A percentile compares a stretch with the other conserved stretches of the same genome.
These are phyloP conservation scores for Colletotrichum agaves DNA, from an alignment of 2,329 filamentous ascomycete species.

Conservation along the genomic window DNA sequence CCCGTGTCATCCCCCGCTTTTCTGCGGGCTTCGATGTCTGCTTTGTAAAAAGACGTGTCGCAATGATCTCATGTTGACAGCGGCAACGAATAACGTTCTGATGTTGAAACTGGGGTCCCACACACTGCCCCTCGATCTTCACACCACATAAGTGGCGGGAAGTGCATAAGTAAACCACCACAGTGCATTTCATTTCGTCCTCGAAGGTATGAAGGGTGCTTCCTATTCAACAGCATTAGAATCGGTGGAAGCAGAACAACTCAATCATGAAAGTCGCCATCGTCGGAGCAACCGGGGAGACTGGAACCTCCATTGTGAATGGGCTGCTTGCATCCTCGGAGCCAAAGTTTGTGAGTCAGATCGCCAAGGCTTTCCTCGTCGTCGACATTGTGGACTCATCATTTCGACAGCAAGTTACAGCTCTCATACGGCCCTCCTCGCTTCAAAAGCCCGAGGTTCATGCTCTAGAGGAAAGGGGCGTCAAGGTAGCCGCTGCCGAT, in stretches of 20 bases:
- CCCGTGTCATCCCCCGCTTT: constrained; percentile 16
- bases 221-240: too few relatives aligned
- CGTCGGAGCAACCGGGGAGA: constrained; percentile 55
- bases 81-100: neutral
- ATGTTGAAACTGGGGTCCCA: neutral
- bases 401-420: constrained; percentile 55
- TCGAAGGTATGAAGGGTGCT: too few relatives aligned
- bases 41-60: neutral
- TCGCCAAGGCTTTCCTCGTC: fast-evolving
- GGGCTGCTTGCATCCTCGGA: constrained; percentile 45
- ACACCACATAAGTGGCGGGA: neutral
- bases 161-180: too few relatives aligned
- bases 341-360: constrained; percentile 41
- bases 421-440: constrained; percentile 58
- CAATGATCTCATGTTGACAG: neutral
- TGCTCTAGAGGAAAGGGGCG: constrained; percentile 52
- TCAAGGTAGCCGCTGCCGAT: constrained; percentile 56
- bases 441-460: constrained; percentile 56
- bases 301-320: constrained; percentile 51
- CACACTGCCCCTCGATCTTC: neutral
- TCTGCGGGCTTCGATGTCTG: constrained; percentile 7
- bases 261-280: constrained; percentile 45
- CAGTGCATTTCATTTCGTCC: too few relatives aligned
- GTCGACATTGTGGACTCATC: neutral
- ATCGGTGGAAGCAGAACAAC: neutral